These are phyloP conservation scores for Boletellus sp. DNA, from an alignment of 768 basidiomycete species.

Conservation along the genomic window DNA sequence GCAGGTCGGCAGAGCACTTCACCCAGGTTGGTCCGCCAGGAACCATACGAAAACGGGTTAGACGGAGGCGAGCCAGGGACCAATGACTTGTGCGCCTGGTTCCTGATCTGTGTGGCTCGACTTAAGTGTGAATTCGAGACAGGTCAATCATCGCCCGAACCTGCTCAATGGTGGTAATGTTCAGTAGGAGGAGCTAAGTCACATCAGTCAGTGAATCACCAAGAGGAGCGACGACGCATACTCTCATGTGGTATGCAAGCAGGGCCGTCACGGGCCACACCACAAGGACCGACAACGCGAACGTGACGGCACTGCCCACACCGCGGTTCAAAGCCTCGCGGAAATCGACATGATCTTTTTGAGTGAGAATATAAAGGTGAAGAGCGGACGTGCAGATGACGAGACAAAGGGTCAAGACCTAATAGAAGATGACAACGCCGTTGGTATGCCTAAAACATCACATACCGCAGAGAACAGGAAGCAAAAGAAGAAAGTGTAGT, in stretches of 20 bases:
- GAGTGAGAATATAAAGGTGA: slow-evolving; percentile 70
- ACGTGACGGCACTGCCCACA: slow-evolving; percentile 78
- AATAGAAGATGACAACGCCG: slow-evolving; percentile 9
- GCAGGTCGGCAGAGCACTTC: slow-evolving; percentile 78
- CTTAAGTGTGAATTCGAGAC: slow-evolving; percentile 6
- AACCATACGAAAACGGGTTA: slow-evolving; percentile 86
- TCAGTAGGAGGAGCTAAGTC: slow-evolving; percentile 69
- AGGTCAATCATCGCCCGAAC: slow-evolving; percentile 39
- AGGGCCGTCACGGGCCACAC: slow-evolving; percentile 84
- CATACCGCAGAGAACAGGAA: slow-evolving; percentile 76
- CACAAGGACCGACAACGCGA: slow-evolving; percentile 64
- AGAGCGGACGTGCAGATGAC: slow-evolving; percentile 81
- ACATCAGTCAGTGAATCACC: neutral
- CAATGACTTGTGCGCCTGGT: slow-evolving; percentile 73
- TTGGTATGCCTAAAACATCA: slow-evolving; percentile 10
- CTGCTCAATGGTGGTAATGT: slow-evolving; percentile 96
- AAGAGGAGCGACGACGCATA: slow-evolving; percentile 36
- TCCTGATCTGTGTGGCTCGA: slow-evolving; percentile 60
- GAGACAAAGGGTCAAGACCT: slow-evolving; percentile 74
- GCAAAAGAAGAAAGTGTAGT: slow-evolving; percentile 90
- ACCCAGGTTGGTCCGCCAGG: slow-evolving; percentile 67
- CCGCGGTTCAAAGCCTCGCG: slow-evolving; percentile 45
- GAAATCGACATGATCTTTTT: slow-evolving; percentile 46
- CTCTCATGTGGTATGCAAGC: slow-evolving; percentile 80
- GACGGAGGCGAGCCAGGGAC: slow-evolving; percentile 61